Base-by-base conservation (phyloP, 2,329 filamentous ascomycete species). In the Trichoderma sp. region DNA sequence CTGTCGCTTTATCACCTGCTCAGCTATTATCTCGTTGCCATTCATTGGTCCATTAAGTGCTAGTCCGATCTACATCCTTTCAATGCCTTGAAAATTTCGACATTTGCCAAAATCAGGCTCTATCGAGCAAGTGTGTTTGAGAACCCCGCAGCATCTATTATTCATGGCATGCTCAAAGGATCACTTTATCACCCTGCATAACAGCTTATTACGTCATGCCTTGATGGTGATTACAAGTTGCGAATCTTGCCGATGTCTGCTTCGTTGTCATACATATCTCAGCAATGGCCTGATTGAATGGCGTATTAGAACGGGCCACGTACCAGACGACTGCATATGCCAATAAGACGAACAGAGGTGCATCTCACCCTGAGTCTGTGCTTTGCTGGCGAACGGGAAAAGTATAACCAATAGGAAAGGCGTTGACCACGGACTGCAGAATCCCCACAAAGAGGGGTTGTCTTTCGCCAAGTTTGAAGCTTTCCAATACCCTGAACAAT, bases 291-390 rank as follows among this genome's bases (percentile, higher is more conserved):
- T n/a, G n/a, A 8, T 54, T 57, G 19, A 37, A 35, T 35, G 22
- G 59, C 42, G 59, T 63, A 63, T 52, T 35, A 50, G 17, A 27
- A 17, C 19, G 34, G 37, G 59, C 42, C 42, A 63, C 59, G 59
- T 63, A 63, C 48, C 15, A 17, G 45, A 63, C 29, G 19, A n/a
- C 59, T 37, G 42, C 32, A 63, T 63, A 63, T 25, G 42, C 59
- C 32, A 50, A 52, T 63, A 63, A 63, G 59, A 50, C 22, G 19
- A 25, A 9, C 19, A 52, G 59, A 29, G 45, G 22, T 37, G 15
- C 42, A 8, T n/a, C 45, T 29, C 15, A 15, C 17, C 22, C 32
- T 37, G 15, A 22, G 13, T 32, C 19, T 19, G 45, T 22, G 29
- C 29, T 34, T 48, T 34, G 9, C 19, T 19, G 45, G 19, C 22